A percentile compares a stretch with the other conserved stretches of the same genome.
phyloP scores from a whole-genome alignment of 2,329 filamentous ascomycete species.

The Fusarium secorum region DNA sequence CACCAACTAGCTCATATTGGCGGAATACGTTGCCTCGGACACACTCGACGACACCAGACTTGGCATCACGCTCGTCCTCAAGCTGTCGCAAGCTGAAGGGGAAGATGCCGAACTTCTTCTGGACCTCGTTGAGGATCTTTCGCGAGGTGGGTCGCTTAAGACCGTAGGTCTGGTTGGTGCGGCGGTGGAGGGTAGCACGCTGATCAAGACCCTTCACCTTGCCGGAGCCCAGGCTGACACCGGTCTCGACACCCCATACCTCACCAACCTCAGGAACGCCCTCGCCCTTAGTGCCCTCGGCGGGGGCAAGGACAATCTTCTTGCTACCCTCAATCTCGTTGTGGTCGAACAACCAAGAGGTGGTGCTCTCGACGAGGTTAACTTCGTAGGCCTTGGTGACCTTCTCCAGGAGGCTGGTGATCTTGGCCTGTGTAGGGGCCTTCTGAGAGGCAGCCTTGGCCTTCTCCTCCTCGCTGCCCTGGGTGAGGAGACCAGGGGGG shows the following conservation, averaged over 20 bases:
- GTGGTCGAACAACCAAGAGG: slow-evolving; percentile 93
- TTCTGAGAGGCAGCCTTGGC: slow-evolving; percentile 86
- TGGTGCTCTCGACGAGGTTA: slow-evolving; percentile 96
- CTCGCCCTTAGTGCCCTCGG: slow-evolving; percentile 89
- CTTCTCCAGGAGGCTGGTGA: slow-evolving; percentile 88
- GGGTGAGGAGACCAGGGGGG: slow-evolving; percentile 83
- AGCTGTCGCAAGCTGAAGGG: slow-evolving; percentile 97
- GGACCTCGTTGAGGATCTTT: slow-evolving; percentile 90
- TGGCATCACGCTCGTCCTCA: slow-evolving; percentile 96
- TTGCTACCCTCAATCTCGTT: slow-evolving; percentile 98
- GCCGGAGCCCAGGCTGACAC: slow-evolving; percentile 86
- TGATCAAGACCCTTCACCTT: slow-evolving; percentile 94
- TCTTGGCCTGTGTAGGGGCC: slow-evolving; percentile 83
- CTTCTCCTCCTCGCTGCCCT: slow-evolving; percentile 93
- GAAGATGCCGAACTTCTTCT: slow-evolving; percentile 97
- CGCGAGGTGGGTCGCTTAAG: slow-evolving; percentile 94
- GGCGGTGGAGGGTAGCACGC: slow-evolving; percentile 89
- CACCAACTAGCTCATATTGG: slow-evolving; percentile 94
- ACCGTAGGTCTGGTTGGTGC: slow-evolving; percentile 88
- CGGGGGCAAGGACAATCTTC: slow-evolving; percentile 93
- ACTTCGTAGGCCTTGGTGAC: slow-evolving; percentile 89
- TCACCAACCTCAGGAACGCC: slow-evolving; percentile 88
- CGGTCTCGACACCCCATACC: slow-evolving; percentile 97
- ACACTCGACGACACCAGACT: slow-evolving; percentile 93
- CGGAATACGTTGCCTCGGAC: slow-evolving; percentile 91